phyloP scores from a whole-genome alignment of 192 early-diverging fungal genomes.

The Diversispora eburnea region DNA sequence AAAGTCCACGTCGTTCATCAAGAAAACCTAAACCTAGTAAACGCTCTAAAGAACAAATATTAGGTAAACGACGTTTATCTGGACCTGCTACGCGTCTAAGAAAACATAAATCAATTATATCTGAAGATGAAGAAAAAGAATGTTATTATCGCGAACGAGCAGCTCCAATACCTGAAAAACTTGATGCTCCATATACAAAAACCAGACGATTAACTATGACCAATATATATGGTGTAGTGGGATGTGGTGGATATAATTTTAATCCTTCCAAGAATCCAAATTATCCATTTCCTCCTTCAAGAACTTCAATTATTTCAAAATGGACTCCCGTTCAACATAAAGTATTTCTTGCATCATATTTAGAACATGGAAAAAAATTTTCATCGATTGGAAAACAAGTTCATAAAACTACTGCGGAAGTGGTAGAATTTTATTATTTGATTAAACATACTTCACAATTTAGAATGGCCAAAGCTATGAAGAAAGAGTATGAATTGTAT shows the following conservation, averaged over 20 bases:
- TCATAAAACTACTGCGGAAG: constrained; percentile 12
- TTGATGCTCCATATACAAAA: constrained; percentile 2
- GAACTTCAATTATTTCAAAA: neutral
- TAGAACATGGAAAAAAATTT: constrained; percentile 29
- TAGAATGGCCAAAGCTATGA: constrained; percentile 17
- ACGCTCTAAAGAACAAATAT: constrained; percentile 22
- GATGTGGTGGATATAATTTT: constrained; percentile 1
- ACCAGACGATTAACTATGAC: constrained; percentile 2
- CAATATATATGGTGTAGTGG: neutral
- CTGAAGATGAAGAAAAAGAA: constrained; percentile 21
- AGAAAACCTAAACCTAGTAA: constrained; percentile 19
- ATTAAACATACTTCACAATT: constrained; percentile 14
- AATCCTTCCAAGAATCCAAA: constrained; percentile 4
- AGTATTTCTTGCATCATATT: constrained; percentile 19
- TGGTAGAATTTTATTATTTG: constrained; percentile 28
- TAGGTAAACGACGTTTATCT: constrained; percentile 23
- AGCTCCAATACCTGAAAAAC: constrained; percentile 4
- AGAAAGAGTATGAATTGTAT: constrained; percentile 12
- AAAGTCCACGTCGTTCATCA: constrained; percentile 17
- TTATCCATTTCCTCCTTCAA: constrained; percentile 15
- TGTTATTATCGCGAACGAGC: constrained; percentile 22
- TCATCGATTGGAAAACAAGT: neutral
- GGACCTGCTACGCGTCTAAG: constrained; percentile 26
- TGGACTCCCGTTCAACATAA: constrained; percentile 23
- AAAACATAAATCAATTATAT: neutral